phyloP scores from a whole-genome alignment of 2,329 filamentous ascomycete genomes.

The Paraconiothyrium sp. region DNA sequence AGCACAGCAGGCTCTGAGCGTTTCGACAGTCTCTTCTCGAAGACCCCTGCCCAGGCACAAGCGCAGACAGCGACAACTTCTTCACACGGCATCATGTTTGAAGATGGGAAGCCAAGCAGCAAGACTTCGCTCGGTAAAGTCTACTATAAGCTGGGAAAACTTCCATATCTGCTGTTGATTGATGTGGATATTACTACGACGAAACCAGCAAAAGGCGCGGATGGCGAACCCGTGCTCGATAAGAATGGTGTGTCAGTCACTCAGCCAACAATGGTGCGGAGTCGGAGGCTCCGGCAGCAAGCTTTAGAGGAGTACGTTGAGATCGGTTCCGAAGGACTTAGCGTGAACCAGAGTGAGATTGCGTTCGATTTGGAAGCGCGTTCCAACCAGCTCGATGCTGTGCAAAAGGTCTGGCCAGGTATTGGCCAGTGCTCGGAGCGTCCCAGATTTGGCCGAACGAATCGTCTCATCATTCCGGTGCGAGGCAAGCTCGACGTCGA shows the following conservation, averaged over 20 bases:
- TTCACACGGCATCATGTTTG: background rate
- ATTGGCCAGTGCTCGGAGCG: background rate
- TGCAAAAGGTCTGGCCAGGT: too few relatives aligned
- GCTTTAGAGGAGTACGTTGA: background rate
- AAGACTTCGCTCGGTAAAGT: constrained; percentile 2
- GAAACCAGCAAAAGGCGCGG: background rate
- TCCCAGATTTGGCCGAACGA: background rate
- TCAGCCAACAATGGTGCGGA: background rate
- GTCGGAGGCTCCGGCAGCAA: background rate
- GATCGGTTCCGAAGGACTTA: background rate
- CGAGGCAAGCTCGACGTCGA: background rate
- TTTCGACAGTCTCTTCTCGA: too few relatives aligned
- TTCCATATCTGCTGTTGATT: background rate
- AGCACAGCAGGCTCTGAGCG: too few relatives aligned
- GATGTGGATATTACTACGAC: background rate
- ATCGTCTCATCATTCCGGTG: background rate
- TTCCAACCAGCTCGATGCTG: background rate
- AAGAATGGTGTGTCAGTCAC: background rate
- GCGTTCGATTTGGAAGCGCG: background rate
- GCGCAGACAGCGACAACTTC: too few relatives aligned
- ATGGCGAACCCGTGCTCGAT: too few relatives aligned
- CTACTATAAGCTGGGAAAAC: background rate
- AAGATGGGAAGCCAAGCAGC: background rate
- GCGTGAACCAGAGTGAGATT: background rate
- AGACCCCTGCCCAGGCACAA: too few relatives aligned